Conservation (phyloP, 2,329 filamentous ascomycete genomes). For the Emmonsia crescens region DNA sequence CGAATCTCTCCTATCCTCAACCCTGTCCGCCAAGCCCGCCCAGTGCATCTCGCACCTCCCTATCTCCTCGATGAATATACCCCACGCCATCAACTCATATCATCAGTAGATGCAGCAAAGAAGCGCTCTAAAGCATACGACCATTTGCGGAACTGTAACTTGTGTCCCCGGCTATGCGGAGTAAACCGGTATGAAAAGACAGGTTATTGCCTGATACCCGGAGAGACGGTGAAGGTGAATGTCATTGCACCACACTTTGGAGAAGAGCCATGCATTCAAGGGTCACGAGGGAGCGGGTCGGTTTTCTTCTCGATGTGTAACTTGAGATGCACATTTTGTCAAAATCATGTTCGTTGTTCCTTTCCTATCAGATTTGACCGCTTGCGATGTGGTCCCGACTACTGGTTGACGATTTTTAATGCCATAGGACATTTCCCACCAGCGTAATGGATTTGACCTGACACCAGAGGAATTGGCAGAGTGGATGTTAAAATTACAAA, state of each 20-base stretch:
- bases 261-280: conserved; percentile 74
- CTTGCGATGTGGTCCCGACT: background rate
- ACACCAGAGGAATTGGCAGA: conserved; percentile 67
- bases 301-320: conserved; percentile 76
- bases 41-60: conserved; percentile 39
- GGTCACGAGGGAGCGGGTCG: conserved; percentile 66
- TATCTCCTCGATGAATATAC: conserved; percentile 67
- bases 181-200: conserved; percentile 73
- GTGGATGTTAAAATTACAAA: conserved; percentile 75
- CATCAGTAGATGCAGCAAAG: conserved; percentile 56
- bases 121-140: conserved; percentile 65
- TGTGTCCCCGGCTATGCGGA: conserved; percentile 66
- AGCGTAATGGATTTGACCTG: conserved; percentile 68
- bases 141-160: conserved; percentile 67
- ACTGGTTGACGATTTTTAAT: background rate
- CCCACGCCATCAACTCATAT: conserved; percentile 60
- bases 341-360: conserved; percentile 49
- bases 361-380: background rate
- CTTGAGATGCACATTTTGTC: conserved; percentile 61
- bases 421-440: conserved; percentile 59
- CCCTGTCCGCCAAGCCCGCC: background rate
- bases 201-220: conserved; percentile 66
- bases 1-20: background rate
- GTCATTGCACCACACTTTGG: conserved; percentile 80
- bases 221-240: conserved; percentile 63